A percentile compares a stretch with the other conserved stretches of the same genome.
Evolutionary conservation across 2,329 filamentous ascomycete genomes (phyloP).

Genomic region (Purpureocillium takamizusanense): DNA sequence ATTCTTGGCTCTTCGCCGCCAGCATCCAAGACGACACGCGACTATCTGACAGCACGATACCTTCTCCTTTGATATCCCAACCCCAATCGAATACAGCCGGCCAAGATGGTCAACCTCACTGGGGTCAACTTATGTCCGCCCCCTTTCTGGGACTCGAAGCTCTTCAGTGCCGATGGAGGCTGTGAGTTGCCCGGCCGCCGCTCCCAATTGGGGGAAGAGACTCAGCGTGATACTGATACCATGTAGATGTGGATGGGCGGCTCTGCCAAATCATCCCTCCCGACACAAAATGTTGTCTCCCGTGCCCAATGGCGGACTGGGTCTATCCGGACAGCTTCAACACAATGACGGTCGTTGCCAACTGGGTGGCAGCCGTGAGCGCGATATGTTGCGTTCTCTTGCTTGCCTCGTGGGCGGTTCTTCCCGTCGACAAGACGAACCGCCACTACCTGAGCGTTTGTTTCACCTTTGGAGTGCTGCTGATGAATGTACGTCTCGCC

Average conservation of each 20-base stretch:
- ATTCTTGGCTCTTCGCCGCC: too few species aligned
- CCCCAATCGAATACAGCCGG: not conserved
- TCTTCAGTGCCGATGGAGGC: constrained; percentile 53
- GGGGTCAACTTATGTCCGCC: constrained; percentile 48
- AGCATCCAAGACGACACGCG: too few species aligned
- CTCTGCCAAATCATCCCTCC: constrained; percentile 39
- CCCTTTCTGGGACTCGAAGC: constrained; percentile 58
- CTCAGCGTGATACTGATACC: not conserved
- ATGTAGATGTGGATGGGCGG: constrained; percentile 46
- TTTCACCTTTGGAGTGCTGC: constrained; percentile 62
- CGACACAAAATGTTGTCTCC: constrained; percentile 67
- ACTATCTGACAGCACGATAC: too few species aligned
- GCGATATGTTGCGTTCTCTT: constrained; percentile 66
- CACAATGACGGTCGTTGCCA: constrained; percentile 55
- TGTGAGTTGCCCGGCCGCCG: constrained; percentile 43
- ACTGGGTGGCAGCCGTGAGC: constrained; percentile 73
- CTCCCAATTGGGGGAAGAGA: constrained; percentile 3
- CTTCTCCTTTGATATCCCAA: not conserved
- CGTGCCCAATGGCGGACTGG: constrained; percentile 82
- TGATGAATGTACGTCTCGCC: constrained; percentile 78
- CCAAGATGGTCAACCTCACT: constrained; percentile 20
- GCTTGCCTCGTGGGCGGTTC: constrained; percentile 65
- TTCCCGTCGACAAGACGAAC: constrained; percentile 83
- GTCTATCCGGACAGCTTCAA: constrained; percentile 52
- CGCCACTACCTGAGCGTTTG: constrained; percentile 91